Conservation (phyloP, 2,329 filamentous ascomycete species). For the Monosporascus sp. region DNA sequence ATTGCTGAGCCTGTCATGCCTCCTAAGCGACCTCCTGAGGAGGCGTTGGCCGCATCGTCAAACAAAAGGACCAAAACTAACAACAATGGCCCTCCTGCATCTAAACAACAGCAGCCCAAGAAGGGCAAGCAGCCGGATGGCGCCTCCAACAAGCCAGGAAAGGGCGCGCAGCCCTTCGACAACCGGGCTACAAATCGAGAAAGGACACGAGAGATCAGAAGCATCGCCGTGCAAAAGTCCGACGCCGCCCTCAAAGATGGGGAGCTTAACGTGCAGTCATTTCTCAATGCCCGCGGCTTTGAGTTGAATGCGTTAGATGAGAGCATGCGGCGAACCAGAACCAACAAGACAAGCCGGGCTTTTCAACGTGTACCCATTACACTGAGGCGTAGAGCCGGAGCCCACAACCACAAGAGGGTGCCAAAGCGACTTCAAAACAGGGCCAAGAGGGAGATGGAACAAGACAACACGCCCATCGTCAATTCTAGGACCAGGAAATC, state of each 20-base stretch:
- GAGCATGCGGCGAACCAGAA: conserved; percentile 71
- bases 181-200: conserved; percentile 35
- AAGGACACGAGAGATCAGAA: conserved; percentile 41
- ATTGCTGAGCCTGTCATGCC: too few species aligned
- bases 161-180: conserved; percentile 17
- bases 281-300: conserved; percentile 79
- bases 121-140: conserved; percentile 6
- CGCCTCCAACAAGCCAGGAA: conserved; percentile 18
- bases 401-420: conserved; percentile 89
- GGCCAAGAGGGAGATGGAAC: conserved; percentile 69
- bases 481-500: conserved; percentile 59
- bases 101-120: too few species aligned
- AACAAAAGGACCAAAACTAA: conserved; percentile 5
- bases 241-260: conserved; percentile 58
- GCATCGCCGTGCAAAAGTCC: conserved; percentile 45
- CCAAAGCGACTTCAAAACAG: conserved; percentile 68
- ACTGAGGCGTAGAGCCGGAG: conserved; percentile 81
- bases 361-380: conserved; percentile 88
- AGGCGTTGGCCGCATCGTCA: not conserved
- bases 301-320: conserved; percentile 82
- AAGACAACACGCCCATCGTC: conserved; percentile 85
- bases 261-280: conserved; percentile 78
- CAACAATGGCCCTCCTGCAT: not conserved
- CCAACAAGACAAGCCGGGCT: conserved; percentile 58
- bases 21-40: conserved; percentile 6